phyloP scores from a whole-genome alignment of 306 rosid genomes.

The Phaseolus lunatus region DNA sequence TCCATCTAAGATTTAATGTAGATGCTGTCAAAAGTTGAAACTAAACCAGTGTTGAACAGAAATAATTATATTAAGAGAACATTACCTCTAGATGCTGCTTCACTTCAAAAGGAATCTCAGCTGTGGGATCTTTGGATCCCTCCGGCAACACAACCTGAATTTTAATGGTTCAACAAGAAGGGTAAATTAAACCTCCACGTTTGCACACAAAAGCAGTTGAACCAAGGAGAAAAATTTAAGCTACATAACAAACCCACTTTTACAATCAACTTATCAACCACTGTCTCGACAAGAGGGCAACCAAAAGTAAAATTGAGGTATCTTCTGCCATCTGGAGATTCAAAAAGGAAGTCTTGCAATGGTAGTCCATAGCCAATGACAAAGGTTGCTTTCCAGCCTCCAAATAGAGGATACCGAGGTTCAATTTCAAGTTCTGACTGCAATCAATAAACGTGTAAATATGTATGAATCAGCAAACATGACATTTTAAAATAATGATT shows the following conservation, averaged over 20 bases:
- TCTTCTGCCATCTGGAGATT: conserved; percentile 88
- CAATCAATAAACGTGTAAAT: conserved; percentile 43
- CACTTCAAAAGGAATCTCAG: conserved; percentile 77
- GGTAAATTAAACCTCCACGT: conserved; percentile 35
- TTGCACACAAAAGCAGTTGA: conserved; percentile 25
- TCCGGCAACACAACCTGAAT: conserved; percentile 92
- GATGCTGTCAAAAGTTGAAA: conserved; percentile 30
- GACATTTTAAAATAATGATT: conserved; percentile 16
- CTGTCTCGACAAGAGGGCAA: conserved; percentile 83
- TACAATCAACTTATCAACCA: conserved; percentile 81
- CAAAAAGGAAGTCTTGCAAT: conserved; percentile 92
- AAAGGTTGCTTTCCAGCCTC: conserved; percentile 98
- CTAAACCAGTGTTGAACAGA: conserved; percentile 22
- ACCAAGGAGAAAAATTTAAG: conserved; percentile 33
- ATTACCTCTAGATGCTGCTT: conserved; percentile 83
- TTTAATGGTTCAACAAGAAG: conserved; percentile 38
- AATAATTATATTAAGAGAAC: conserved; percentile 24
- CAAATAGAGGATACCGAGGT: conserved; percentile 96
- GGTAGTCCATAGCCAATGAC: conserved; percentile 91
- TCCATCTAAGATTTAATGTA: background rate
- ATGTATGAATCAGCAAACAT: conserved; percentile 20
- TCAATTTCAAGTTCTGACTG: conserved; percentile 99
- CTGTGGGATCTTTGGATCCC: conserved; percentile 85
- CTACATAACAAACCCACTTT: conserved; percentile 64
- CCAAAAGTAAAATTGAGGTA: conserved; percentile 96